phyloP scores from a whole-genome alignment of 2,329 filamentous ascomycete genomes.

The Phyllosticta capitalensis region DNA sequence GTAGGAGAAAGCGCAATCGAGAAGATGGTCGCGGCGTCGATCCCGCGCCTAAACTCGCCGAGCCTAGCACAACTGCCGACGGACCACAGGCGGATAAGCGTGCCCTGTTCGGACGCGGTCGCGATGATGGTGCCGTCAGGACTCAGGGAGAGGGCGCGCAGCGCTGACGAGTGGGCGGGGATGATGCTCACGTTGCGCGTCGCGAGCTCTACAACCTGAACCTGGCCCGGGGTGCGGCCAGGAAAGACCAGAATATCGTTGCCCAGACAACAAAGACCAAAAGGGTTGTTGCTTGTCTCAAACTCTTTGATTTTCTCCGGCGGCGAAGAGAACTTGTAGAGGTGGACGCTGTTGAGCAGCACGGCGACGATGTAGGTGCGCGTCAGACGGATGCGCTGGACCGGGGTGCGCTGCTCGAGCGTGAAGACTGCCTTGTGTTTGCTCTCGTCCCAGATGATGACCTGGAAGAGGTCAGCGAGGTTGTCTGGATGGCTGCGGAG shows the following conservation, averaged over 20 bases:
- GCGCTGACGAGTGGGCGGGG: constrained; percentile 70
- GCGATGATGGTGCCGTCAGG: constrained; percentile 72
- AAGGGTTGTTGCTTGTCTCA: constrained; percentile 76
- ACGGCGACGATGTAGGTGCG: constrained; percentile 70
- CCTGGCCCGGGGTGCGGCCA: constrained; percentile 76
- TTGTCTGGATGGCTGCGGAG: not conserved
- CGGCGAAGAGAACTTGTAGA: constrained; percentile 69
- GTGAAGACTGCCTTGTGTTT: constrained; percentile 66
- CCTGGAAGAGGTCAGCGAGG: constrained; percentile 32
- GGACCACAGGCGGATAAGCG: constrained; percentile 76
- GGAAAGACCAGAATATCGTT: constrained; percentile 70
- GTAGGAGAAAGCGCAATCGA: constrained; percentile 81
- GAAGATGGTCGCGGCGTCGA: constrained; percentile 80
- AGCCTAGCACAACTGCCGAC: constrained; percentile 72
- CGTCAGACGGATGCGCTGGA: constrained; percentile 70
- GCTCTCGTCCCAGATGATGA: constrained; percentile 86
- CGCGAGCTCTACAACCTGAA: constrained; percentile 72
- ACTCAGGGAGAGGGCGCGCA: constrained; percentile 73
- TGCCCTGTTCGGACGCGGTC: constrained; percentile 88
- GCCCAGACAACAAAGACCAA: constrained; percentile 71
- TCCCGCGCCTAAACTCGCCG: constrained; percentile 76
- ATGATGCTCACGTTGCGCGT: constrained; percentile 86
- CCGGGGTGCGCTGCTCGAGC: constrained; percentile 68
- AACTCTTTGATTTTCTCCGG: constrained; percentile 64
- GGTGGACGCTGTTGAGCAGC: constrained; percentile 68